Base-by-base conservation (phyloP, 768 basidiomycete genomes). In the Leucosporidium creatinivorum region DNA sequence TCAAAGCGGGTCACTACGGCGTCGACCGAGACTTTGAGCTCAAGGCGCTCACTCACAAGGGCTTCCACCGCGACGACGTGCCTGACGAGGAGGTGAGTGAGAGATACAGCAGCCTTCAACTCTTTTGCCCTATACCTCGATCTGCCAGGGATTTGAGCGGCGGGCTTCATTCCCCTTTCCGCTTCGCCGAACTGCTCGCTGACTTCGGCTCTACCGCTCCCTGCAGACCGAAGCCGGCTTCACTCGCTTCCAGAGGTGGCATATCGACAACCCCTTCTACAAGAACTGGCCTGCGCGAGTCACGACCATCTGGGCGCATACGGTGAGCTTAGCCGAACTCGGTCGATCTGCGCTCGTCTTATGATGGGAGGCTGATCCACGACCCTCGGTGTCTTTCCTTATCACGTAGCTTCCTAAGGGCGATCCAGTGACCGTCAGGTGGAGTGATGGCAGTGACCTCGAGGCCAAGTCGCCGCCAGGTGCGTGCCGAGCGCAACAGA, bases 381-480 rank as follows among this genome's bases (percentile, higher is more conserved):
- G 4, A 5, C 33, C 10, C 5, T 10, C 5, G 5, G 33, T 33
- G 5, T 8, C 39, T 44, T 15, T 6, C 8, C 2, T 10, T 3
- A 44, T 9, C 15, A 6, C 15, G 13, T 25, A 57, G 55, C n/a
- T 58, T 12, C 58, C 58, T 17, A 26, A 23, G 19, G 58, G 39
- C 3, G 58, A 58, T 17, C 36, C n/a, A 3, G 58, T 58, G 10
- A 47, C 21, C 18, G 39, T 58, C 17, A 36, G 44, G 19, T 50
- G 61, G 62, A 55, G 56, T 47, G 62, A 63, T 55, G 62, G 62
- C 26, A 54, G 36, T 26, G 33, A 49, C 55, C 47, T 30, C 7
- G 18, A 12, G 19, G n/a, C n/a, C 3, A 58, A 58, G 39, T 10
- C 19, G 21, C 55, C 25, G 8, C 54, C 55, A 7, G 62, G 39